Conservation (phyloP, 1,284 basidiomycete species). For the Naganishia albida region DNA sequence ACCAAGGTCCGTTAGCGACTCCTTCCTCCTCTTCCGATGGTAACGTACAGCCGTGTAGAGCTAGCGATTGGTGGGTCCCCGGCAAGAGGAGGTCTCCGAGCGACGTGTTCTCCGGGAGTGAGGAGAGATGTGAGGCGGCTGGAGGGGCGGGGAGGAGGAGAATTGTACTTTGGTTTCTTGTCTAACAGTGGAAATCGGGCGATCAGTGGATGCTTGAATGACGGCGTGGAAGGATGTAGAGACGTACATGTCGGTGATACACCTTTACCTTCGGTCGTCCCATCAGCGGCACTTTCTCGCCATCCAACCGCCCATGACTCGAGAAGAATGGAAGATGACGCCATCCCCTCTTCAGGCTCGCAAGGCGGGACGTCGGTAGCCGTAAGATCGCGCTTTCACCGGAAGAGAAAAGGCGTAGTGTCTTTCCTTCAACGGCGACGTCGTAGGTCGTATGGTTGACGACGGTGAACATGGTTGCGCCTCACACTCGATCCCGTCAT, state of each 20-base stretch:
- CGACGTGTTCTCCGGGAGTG: constrained; percentile 63
- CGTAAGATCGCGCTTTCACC: not conserved
- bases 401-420: not conserved
- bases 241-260: not conserved
- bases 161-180: not conserved
- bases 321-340: too few relatives aligned
- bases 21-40: constrained; percentile 38
- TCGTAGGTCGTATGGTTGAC: constrained; percentile 1
- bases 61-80: constrained; percentile 58
- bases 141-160: constrained; percentile 28
- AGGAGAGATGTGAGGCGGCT: constrained; percentile 28
- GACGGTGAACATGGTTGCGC: not conserved
- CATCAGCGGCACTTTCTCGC: not conserved
- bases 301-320: too few relatives aligned
- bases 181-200: not conserved
- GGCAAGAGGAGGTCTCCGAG: constrained; percentile 73
- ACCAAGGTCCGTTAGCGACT: not conserved
- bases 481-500: too few relatives aligned
- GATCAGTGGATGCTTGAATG: not conserved
- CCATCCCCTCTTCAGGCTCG: too few relatives aligned
- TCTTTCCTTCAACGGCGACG: not conserved
- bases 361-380: too few relatives aligned
- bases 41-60: constrained; percentile 43
- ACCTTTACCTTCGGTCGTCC: not conserved
- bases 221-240: not conserved